A percentile compares a stretch with the other conserved stretches of the same genome.
Conservation (phyloP, 192 early-diverging fungal genomes). For the Spizellomyces punctatus region DNA sequence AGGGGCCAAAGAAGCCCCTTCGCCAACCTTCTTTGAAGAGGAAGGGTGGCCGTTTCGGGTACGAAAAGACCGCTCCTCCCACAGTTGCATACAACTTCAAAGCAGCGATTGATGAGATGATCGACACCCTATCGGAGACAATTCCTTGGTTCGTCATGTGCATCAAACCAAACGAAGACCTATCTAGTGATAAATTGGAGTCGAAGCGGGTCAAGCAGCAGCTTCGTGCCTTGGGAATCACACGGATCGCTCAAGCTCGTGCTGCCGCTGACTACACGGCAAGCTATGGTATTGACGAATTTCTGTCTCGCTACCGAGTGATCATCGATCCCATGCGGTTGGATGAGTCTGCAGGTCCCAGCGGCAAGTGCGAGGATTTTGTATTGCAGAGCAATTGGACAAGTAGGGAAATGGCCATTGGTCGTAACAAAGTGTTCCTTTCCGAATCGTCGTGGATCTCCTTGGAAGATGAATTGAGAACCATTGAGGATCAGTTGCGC, state of each 20-base stretch:
- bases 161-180: slow-evolving; percentile 69
- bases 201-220: slow-evolving; percentile 66
- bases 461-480: slow-evolving; percentile 45
- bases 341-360: slow-evolving; percentile 34
- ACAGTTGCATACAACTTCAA: slow-evolving; percentile 52
- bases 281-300: slow-evolving; percentile 69
- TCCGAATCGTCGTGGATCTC: slow-evolving; percentile 45
- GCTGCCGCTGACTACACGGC: slow-evolving; percentile 71
- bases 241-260: slow-evolving; percentile 70
- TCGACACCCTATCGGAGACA: slow-evolving; percentile 76
- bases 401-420: slow-evolving; percentile 44
- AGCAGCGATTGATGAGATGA: slow-evolving; percentile 74
- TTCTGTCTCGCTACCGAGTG: slow-evolving; percentile 69
- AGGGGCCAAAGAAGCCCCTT: slow-evolving; percentile 72
- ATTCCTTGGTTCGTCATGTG: slow-evolving; percentile 83
- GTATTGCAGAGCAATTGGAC: slow-evolving; percentile 41
- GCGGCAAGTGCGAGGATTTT: slow-evolving; percentile 40
- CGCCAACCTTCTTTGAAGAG: slow-evolving; percentile 70
- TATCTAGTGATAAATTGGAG: slow-evolving; percentile 56
- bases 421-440: slow-evolving; percentile 44
- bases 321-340: slow-evolving; percentile 53
- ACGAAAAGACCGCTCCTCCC: slow-evolving; percentile 31
- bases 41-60: slow-evolving; percentile 29
- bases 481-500: slow-evolving; percentile 43
- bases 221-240: slow-evolving; percentile 68